Conservation (phyloP, 1,284 basidiomycete genomes). For the Moesziomyces sp. region DNA sequence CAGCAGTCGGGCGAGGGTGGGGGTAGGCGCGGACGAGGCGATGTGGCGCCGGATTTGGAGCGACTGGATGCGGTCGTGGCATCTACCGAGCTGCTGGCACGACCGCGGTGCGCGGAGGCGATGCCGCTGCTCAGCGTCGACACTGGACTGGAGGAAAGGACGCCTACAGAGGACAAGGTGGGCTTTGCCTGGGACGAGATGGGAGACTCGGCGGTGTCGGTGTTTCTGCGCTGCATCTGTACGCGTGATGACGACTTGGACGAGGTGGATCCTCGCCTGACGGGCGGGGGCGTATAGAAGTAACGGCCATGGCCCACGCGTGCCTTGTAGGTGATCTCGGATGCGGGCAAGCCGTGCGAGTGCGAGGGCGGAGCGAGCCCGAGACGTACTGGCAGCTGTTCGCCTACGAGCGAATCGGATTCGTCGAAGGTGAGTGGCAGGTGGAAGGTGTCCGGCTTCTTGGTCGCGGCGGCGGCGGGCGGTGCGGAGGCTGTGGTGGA, state of each 20-base stretch:
- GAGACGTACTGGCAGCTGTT: constrained; percentile 51
- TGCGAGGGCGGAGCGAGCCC: constrained; percentile 52
- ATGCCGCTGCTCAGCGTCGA: constrained; percentile 12
- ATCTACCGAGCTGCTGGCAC: constrained; percentile 2
- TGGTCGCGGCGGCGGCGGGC: constrained; percentile 3
- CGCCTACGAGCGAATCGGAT: constrained; percentile 23
- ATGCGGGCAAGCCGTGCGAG: constrained; percentile 16
- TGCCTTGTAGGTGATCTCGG: constrained; percentile 40
- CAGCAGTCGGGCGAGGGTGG: constrained; percentile 40
- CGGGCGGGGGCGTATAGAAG: constrained; percentile 53
- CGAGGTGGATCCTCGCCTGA: background rate
- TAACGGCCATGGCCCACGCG: constrained; percentile 49
- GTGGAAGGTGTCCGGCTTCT: constrained; percentile 27
- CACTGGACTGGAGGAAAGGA: constrained; percentile 8
- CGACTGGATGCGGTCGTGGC: background rate
- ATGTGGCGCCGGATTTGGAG: background rate
- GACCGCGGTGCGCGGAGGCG: constrained; percentile 12
- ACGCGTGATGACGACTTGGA: constrained; percentile 5
- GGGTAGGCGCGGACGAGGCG: constrained; percentile 11
- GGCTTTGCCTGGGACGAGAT: constrained; percentile 2
- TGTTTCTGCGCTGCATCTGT: constrained; percentile 16
- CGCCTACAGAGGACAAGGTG: background rate
- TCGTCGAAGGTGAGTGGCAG: constrained; percentile 36
- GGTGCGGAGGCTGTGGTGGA: constrained; percentile 2
- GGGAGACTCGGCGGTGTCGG: constrained; percentile 13